These are phyloP conservation scores for Porodaedalea pini DNA, from an alignment of 1,284 basidiomycete genomes.

Conservation along the genomic window DNA sequence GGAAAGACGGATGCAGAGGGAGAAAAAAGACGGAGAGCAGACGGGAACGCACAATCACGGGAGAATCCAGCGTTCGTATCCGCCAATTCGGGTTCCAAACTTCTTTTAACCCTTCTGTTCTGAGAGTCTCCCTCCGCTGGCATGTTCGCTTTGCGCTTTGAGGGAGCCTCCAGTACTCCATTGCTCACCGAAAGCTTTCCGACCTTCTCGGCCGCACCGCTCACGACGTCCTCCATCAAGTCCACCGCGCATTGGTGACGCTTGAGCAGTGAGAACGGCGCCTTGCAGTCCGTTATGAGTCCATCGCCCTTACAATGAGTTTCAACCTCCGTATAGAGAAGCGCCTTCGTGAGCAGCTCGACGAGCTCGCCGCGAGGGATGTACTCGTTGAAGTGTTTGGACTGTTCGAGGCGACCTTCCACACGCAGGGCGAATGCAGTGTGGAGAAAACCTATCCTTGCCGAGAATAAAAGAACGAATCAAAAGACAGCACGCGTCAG, in stretches of 20 bases:
- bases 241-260: constrained; percentile 61
- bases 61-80: constrained; percentile 7
- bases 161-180: constrained; percentile 14
- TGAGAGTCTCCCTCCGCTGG: constrained; percentile 18
- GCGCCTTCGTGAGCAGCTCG: constrained; percentile 74
- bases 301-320: constrained; percentile 66
- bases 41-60: constrained; percentile 6
- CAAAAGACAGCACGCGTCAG: constrained; percentile 1
- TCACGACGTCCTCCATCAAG: constrained; percentile 23
- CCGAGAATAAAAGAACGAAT: constrained; percentile 9
- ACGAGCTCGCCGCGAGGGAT: constrained; percentile 81
- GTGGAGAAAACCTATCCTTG: constrained; percentile 62
- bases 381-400: constrained; percentile 61
- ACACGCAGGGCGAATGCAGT: constrained; percentile 71
- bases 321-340: constrained; percentile 83
- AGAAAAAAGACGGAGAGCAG: background rate
- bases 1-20: background rate
- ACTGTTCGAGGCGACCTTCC: constrained; percentile 66
- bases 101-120: constrained; percentile 20
- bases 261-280: constrained; percentile 66
- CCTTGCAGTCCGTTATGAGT: constrained; percentile 59
- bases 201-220: constrained; percentile 11
- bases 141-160: constrained; percentile 21
- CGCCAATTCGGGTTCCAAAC: constrained; percentile 16
- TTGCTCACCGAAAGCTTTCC: constrained; percentile 9